phyloP scores from a whole-genome alignment of 148 eudicot species.

The Cornus suecica region DNA sequence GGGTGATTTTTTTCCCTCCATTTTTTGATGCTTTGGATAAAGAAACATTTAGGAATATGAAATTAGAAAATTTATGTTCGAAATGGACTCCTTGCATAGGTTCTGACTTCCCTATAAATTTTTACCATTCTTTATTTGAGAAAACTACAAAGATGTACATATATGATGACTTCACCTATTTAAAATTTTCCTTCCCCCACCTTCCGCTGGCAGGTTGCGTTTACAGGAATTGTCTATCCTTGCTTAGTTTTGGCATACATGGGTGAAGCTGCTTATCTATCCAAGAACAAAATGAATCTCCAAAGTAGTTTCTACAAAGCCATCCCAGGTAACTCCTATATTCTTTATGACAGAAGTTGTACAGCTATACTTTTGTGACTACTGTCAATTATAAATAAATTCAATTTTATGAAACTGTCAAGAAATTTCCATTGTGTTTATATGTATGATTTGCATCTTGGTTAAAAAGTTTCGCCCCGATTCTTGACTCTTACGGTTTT shows the following conservation, averaged over 20 bases:
- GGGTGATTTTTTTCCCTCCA: slow-evolving; percentile 24
- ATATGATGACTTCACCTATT: no score
- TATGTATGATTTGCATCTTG: not conserved
- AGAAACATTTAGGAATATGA: not conserved
- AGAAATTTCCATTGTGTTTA: no score
- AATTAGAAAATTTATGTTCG: not conserved
- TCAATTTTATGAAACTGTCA: not conserved
- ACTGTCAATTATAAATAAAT: not conserved
- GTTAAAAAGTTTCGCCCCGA: not conserved
- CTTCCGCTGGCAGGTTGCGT: slow-evolving; percentile 36
- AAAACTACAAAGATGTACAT: not conserved
- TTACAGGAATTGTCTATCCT: slow-evolving; percentile 47
- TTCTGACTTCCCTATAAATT: no score
- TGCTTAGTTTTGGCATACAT: slow-evolving; percentile 50
- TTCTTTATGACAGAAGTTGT: not conserved
- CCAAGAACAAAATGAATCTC: slow-evolving; percentile 39
- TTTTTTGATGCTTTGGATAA: not conserved
- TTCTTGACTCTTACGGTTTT: not conserved
- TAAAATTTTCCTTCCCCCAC: not conserved
- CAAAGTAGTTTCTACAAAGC: slow-evolving; percentile 45
- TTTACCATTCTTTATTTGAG: not conserved
- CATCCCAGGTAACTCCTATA: slow-evolving; percentile 34
- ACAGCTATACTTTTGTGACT: not conserved
- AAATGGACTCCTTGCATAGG: not conserved
- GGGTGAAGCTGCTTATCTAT: slow-evolving; percentile 60